Evolutionary conservation across 208 protist genomes (phyloP), one percentile per base, ranked within the genome.

Genomic region (Trypanosoma vivax): DNA sequence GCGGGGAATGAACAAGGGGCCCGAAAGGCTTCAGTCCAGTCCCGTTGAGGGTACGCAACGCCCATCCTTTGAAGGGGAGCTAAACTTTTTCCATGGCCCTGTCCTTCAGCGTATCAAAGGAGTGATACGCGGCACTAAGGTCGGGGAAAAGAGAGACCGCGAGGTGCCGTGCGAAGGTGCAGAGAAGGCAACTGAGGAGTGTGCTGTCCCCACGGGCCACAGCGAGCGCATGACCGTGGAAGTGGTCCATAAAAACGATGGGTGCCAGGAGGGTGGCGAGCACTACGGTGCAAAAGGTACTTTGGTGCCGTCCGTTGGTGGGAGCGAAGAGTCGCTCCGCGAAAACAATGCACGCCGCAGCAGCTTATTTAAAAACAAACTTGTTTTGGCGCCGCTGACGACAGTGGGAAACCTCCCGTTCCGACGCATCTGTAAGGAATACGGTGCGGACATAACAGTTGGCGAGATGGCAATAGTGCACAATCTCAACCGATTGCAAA

Each of bases 341-440:
- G 84, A 92, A 34, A 60, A 48, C 1, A 21, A 34, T 9, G 69
- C 70, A 3, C 65, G 65, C 46, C 53, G 59, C 35, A 54, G 65
- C 25, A 63, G 83, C 23, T 52, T 97, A 40, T 97, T 92, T 52
- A 41, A 39, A 1, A 70, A 91, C 56, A 97, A 98, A 75, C 59
- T 97, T 11, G 83, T 96, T 47, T 84, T 98, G 5, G 96, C 97
- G 16, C 97, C 97, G 7, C 86, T 99, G 24, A 99, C 97, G 5
- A 99, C 97, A 5, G 94, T 98, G 18, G 97, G 97, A 42, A 99
- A 99, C 64, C 70, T 99, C 40, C 97, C 97, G 11, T 99, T 98
- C 58, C 87, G 97, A 25, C 81, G 90, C 31, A 55, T 98, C 35
- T 97, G 92, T 72, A 96, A 96, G 57, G 59, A 60, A 7, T 84